phyloP scores from a whole-genome alignment of 2,329 filamentous ascomycete genomes.

The Dothideomycetes sp. region DNA sequence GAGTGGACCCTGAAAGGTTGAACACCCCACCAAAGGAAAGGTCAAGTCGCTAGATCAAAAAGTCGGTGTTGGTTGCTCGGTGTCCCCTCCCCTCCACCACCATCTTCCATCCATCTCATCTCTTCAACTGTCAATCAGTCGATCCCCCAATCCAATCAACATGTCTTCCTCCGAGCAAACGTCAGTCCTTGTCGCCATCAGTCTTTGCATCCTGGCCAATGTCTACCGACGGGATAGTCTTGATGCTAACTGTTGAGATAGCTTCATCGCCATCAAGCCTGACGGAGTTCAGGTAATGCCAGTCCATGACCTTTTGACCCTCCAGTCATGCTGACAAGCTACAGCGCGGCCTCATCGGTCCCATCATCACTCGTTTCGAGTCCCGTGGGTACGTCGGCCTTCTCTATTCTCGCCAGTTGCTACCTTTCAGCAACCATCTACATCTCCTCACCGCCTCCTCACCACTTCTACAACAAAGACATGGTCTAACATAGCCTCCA shows the following conservation, averaged over 20 bases:
- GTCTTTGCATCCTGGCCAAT: no score
- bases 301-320: slow-evolving; percentile 4
- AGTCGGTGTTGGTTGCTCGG: background rate
- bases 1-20: slow-evolving; percentile 5
- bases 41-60: slow-evolving; percentile 1
- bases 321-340: slow-evolving; percentile 8
- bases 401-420: no score
- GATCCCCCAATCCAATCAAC: slow-evolving; percentile 13
- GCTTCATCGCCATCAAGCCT: slow-evolving; percentile 99
- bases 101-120: slow-evolving; percentile 30
- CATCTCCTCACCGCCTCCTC: background rate
- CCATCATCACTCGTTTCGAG: slow-evolving; percentile 98
- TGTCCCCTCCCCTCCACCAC: slow-evolving; percentile 33
- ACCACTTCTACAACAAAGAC: background rate
- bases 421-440: no score
- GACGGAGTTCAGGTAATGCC: slow-evolving; percentile 88
- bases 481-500: slow-evolving; percentile 9
- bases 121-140: slow-evolving; percentile 10
- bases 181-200: no score
- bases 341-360: slow-evolving; percentile 91
- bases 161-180: slow-evolving; percentile 69
- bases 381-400: slow-evolving; percentile 61
- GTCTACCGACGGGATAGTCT: slow-evolving; percentile 4
- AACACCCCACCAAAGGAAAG: background rate
- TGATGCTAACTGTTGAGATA: slow-evolving; percentile 32